These are phyloP conservation scores for Venturia nashicola DNA, from an alignment of 2,329 filamentous ascomycete genomes.

Conservation along the genomic window DNA sequence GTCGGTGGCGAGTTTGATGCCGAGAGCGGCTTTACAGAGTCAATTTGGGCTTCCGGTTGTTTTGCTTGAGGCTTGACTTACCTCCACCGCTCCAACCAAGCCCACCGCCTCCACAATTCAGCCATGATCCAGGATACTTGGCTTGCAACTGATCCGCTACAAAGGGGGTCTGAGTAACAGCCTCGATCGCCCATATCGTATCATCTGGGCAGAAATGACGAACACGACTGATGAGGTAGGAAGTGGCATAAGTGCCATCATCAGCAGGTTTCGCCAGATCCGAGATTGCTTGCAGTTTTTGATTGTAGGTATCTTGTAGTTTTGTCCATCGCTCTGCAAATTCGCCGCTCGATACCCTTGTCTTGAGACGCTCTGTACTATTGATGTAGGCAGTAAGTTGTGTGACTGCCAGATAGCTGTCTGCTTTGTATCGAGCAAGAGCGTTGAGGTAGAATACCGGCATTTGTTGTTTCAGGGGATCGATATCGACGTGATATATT, in stretches of 20 bases:
- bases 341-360: conserved; percentile 27
- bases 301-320: conserved; percentile 45
- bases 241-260: conserved; percentile 50
- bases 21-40: conserved; percentile 37
- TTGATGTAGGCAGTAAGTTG: conserved; percentile 56
- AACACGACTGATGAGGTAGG: conserved; percentile 44
- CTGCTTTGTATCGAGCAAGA: conserved; percentile 37
- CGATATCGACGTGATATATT: conserved; percentile 54
- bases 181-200: conserved; percentile 66
- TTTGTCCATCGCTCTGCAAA: conserved; percentile 38
- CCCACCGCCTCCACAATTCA: conserved; percentile 71
- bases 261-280: conserved; percentile 44
- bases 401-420: conserved; percentile 44
- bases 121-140: conserved; percentile 57
- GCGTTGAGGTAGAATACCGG: conserved; percentile 45
- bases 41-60: neutral
- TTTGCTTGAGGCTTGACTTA: neutral
- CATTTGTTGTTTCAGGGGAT: conserved; percentile 53
- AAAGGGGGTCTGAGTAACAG: conserved; percentile 58
- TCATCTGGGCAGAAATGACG: conserved; percentile 46
- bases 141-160: conserved; percentile 61
- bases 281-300: conserved; percentile 48
- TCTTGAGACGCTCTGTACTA: conserved; percentile 29
- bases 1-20: conserved; percentile 61
- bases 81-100: conserved; percentile 70